phyloP scores from a whole-genome alignment of 495 filamentous ascomycete species.

The Tuber magnatum region DNA sequence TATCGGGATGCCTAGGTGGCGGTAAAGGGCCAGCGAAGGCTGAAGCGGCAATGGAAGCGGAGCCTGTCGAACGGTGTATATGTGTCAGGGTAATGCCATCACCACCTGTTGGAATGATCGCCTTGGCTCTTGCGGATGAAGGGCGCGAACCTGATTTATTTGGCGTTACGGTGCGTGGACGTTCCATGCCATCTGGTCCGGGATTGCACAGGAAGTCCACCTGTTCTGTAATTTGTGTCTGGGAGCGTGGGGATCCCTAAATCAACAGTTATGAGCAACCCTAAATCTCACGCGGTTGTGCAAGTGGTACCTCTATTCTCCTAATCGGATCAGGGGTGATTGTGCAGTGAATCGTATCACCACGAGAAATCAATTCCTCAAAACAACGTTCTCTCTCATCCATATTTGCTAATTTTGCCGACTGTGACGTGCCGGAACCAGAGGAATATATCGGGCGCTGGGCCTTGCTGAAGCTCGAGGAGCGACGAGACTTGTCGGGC shows the following conservation, averaged over 20 bases:
- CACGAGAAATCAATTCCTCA: slow-evolving; percentile 81
- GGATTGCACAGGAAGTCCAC: slow-evolving; percentile 80
- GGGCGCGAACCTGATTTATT: slow-evolving; percentile 30
- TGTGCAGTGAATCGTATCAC: slow-evolving; percentile 88
- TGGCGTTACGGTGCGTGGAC: slow-evolving; percentile 19
- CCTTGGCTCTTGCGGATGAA: slow-evolving; percentile 29
- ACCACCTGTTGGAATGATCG: slow-evolving; percentile 28
- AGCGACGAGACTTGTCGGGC: slow-evolving; percentile 38
- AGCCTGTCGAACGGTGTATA: slow-evolving; percentile 26
- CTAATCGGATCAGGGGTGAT: slow-evolving; percentile 84
- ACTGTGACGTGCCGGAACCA: slow-evolving; percentile 50
- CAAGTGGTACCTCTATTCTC: slow-evolving; percentile 65
- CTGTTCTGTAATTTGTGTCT: slow-evolving; percentile 46
- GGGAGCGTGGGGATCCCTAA: slow-evolving; percentile 21
- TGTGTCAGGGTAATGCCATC: slow-evolving; percentile 22
- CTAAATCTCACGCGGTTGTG: not conserved
- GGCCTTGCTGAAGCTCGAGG: slow-evolving; percentile 42
- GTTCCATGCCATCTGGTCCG: slow-evolving; percentile 50
- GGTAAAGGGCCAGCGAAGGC: slow-evolving; percentile 5
- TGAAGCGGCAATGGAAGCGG: slow-evolving; percentile 12
- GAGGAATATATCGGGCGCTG: slow-evolving; percentile 51
- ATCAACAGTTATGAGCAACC: not conserved
- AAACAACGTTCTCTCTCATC: slow-evolving; percentile 55
- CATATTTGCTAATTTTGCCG: slow-evolving; percentile 41
- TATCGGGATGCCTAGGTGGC: slow-evolving; percentile 12